phyloP scores from a whole-genome alignment of 2,329 filamentous ascomycete species.

The Niveomyces coronatus region DNA sequence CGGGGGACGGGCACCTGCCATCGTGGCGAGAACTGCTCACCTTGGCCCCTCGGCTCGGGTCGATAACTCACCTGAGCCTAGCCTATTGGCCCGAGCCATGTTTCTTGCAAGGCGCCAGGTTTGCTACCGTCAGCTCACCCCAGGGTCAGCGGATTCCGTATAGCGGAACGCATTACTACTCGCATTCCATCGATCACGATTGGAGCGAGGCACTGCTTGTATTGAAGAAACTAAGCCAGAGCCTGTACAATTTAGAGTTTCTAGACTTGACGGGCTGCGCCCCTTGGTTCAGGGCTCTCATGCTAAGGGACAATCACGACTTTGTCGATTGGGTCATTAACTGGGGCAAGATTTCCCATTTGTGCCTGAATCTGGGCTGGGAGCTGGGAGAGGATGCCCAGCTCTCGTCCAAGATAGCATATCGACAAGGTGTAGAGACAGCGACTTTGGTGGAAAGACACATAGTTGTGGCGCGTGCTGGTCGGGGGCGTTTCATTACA shows the following conservation, averaged over 20 bases:
- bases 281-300: constrained; percentile 43
- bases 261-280: constrained; percentile 51
- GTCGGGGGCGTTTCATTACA: constrained; percentile 37
- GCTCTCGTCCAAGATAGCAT: constrained; percentile 22
- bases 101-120: constrained; percentile 43
- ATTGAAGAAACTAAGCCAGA: constrained; percentile 42
- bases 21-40: constrained; percentile 51
- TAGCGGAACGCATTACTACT: constrained; percentile 46
- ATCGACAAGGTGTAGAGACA: constrained; percentile 25
- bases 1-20: constrained; percentile 21
- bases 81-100: constrained; percentile 53
- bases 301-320: constrained; percentile 31
- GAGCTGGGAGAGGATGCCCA: constrained; percentile 23
- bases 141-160: constrained; percentile 38
- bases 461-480: constrained; percentile 34
- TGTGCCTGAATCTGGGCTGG: constrained; percentile 37
- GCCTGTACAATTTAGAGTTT: constrained; percentile 48
- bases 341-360: constrained; percentile 41
- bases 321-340: constrained; percentile 42
- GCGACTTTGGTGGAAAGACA: constrained; percentile 37
- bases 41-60: constrained; percentile 40
- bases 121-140: constrained; percentile 34
- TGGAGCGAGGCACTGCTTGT: constrained; percentile 49
- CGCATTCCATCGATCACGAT: constrained; percentile 46
- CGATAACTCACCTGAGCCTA: constrained; percentile 50